Evolutionary conservation across 768 basidiomycete genomes (phyloP), one percentile per base, ranked within the genome.

Genomic region (Imleria badia): DNA sequence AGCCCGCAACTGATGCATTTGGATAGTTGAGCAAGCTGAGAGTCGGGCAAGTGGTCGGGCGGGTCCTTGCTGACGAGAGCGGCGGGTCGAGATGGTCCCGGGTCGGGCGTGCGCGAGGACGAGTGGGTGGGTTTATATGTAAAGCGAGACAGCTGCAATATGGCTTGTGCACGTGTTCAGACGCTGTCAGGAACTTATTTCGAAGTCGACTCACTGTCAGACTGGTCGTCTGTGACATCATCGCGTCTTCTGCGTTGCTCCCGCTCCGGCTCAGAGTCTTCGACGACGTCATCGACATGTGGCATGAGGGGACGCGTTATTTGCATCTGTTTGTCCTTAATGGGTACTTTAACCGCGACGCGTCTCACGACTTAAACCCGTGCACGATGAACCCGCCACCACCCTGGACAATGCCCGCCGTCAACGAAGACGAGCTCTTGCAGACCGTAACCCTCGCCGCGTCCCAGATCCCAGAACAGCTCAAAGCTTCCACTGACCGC

Each of bases 1-100:
- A 78, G 64, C 22, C 82, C 80, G 60, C 90, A 92, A 35, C 79
- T 76, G 41, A 90, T 74, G 60, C 90, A 92, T 60, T 74, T 81
- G 12, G 72, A 66, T 2, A 91, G 64, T 23, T 66, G 77, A 2
- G 66, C 64, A 6, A 89, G 65, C 23, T 86, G 75, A 4, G 69
- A 51, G 40, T 80, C 77, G 1, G 80, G 68, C 54, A 85, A 74
- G 44, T 77, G 75, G 14, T 63, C 62, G 1, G 65, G 53, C 4
- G 38, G 22, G 23, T 40, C 51, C 31, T 42, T 63, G n/a, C 57
- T 63, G 57, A 57, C 14, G 20, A 7, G 36, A 3, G 15, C 3
- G 6, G 40, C 8, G 10, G 48, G 47, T 11, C 45, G 54, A 6
- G 65, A 46, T 2, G 54, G 60, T 6, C 29, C 30, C 0, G 26